Conservation (phyloP, 2,329 filamentous ascomycete genomes). For the Ceratocystis ficicola region DNA sequence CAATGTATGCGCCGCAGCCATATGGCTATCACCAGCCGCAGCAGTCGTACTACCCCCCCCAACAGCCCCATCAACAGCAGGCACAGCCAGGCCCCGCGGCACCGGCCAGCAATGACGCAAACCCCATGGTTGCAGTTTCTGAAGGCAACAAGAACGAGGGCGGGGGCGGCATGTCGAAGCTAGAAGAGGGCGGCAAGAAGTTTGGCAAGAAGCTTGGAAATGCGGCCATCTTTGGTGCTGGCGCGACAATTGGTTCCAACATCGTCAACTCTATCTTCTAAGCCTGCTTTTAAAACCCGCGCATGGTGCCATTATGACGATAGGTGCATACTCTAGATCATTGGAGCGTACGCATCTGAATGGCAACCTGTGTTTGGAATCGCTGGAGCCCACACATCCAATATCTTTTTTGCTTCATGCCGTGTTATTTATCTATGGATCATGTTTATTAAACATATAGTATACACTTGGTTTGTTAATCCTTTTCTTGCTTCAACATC, state of each 20-base stretch:
- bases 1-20: constrained; percentile 28
- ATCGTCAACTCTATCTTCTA: constrained; percentile 87
- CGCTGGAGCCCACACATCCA: background rate
- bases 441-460: background rate
- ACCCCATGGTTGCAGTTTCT: constrained; percentile 63
- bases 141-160: constrained; percentile 38
- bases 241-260: constrained; percentile 79
- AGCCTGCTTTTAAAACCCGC: constrained; percentile 7
- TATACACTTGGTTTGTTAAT: background rate
- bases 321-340: background rate
- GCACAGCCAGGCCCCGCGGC: constrained; percentile 31
- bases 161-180: constrained; percentile 36
- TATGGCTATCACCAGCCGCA: constrained; percentile 27
- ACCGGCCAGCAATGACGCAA: constrained; percentile 46
- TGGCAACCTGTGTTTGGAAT: background rate
- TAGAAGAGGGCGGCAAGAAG: constrained; percentile 73
- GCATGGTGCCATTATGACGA: background rate
- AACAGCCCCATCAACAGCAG: background rate
- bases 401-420: background rate
- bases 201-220: constrained; percentile 82
- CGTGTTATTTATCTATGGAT: background rate
- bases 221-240: constrained; percentile 78
- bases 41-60: constrained; percentile 24
- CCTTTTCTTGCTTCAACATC: background rate
- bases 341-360: background rate